Percentiles rank a stretch among this genome's conserved stretches.
Evolutionary conservation across 805 yeast species (phyloP).

Genomic region (Jamesozyma spencerorum): DNA sequence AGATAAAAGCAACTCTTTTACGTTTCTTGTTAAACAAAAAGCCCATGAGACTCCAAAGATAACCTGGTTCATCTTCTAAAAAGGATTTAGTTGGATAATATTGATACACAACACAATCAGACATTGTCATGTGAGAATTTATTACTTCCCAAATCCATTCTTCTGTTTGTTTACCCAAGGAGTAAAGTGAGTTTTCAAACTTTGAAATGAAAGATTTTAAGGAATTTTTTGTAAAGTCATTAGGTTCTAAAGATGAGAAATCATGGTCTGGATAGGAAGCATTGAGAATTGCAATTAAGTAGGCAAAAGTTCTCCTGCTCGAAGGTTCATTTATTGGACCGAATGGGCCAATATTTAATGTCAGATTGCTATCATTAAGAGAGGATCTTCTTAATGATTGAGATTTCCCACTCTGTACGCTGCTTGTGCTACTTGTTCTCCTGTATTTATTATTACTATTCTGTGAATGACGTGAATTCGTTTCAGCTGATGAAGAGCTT

Average conservation of each 20-base stretch:
- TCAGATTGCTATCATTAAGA: constrained; percentile 18
- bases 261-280: constrained; percentile 95
- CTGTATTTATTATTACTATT: constrained; percentile 10
- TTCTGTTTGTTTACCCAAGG: constrained; percentile 46
- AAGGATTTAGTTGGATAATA: constrained; percentile 37
- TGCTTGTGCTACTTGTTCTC: constrained; percentile 22
- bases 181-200: constrained; percentile 69
- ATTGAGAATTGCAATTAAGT: constrained; percentile 80
- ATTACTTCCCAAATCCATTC: constrained; percentile 85
- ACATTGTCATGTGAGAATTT: constrained; percentile 64
- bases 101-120: constrained; percentile 52
- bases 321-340: constrained; percentile 86
- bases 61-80: constrained; percentile 33
- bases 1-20: constrained; percentile 83
- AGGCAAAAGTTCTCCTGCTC: constrained; percentile 82
- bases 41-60: constrained; percentile 58
- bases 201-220: constrained; percentile 46
- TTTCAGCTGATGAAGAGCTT: constrained; percentile 23
- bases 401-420: constrained; percentile 12
- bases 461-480: constrained; percentile 7
- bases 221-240: constrained; percentile 49
- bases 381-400: constrained; percentile 21
- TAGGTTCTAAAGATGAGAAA: constrained; percentile 77
- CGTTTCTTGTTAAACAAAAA: constrained; percentile 84
- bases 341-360: constrained; percentile 53